Percentiles rank a stretch among this genome's conserved stretches.
Evolutionary conservation across 2,329 filamentous ascomycete species (phyloP).

Genomic region (Diaporthe sp.): DNA sequence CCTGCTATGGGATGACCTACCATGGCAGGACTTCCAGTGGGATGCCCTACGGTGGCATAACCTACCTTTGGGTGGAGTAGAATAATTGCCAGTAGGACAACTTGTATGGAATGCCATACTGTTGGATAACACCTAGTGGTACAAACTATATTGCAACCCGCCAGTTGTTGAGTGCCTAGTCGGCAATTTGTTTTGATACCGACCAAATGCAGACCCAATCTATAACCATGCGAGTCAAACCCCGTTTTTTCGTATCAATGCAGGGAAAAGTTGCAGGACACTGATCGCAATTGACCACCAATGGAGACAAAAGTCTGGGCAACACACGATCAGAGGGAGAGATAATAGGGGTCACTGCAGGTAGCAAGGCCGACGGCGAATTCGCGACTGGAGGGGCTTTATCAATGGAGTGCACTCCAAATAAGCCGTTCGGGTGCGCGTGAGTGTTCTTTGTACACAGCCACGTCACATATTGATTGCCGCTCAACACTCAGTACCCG

Average conservation of each 20-base stretch:
- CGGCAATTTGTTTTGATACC: neutral
- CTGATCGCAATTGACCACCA: neutral
- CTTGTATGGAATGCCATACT: too few species aligned
- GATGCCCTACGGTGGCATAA: too few species aligned
- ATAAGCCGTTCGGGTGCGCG: neutral
- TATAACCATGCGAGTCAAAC: neutral
- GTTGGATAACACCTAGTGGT: too few species aligned
- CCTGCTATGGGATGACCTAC: too few species aligned
- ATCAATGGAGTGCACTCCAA: neutral
- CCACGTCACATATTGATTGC: conserved; percentile 7
- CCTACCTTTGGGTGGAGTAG: too few species aligned
- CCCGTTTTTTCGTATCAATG: neutral
- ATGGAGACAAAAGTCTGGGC: neutral
- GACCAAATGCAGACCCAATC: neutral
- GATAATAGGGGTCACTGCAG: neutral
- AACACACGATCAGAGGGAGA: neutral
- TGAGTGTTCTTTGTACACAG: neutral
- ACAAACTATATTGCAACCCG: neutral
- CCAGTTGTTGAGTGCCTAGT: neutral
- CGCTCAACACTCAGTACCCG: neutral
- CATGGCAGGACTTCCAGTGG: too few species aligned
- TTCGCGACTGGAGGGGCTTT: neutral
- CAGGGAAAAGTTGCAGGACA: neutral
- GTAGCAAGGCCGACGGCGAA: neutral
- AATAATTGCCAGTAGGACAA: too few species aligned